These are phyloP conservation scores for Verticillium longisporum DNA, from an alignment of 2,329 filamentous ascomycete genomes.

Conservation along the genomic window DNA sequence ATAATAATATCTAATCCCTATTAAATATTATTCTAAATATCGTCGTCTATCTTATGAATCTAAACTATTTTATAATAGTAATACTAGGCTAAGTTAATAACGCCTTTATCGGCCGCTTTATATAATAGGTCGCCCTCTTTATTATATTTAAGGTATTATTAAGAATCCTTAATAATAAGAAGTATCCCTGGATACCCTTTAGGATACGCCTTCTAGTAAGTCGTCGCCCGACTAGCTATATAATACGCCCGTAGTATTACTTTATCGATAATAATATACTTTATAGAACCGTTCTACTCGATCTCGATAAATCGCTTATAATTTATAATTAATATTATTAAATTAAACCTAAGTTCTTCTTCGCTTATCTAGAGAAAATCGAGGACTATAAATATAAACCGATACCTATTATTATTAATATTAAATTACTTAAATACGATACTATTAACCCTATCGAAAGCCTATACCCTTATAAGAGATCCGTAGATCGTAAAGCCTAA, in stretches of 20 bases:
- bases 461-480: constrained; percentile 31
- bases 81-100: constrained; percentile 31
- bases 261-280: constrained; percentile 33
- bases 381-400: constrained; percentile 28
- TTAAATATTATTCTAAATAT: constrained; percentile 24
- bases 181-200: constrained; percentile 21
- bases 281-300: constrained; percentile 22
- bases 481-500: no score
- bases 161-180: constrained; percentile 40
- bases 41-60: constrained; percentile 23
- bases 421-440: constrained; percentile 33
- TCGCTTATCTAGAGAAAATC: constrained; percentile 33
- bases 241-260: constrained; percentile 24
- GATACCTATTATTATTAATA: constrained; percentile 30
- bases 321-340: constrained; percentile 26
- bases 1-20: constrained; percentile 21
- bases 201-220: constrained; percentile 34
- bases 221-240: constrained; percentile 32
- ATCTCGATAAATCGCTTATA: constrained; percentile 31
- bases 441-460: constrained; percentile 34
- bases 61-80: constrained; percentile 34
- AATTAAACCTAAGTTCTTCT: constrained; percentile 34
- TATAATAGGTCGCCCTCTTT: constrained; percentile 33
- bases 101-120: constrained; percentile 25
- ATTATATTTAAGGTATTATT: constrained; percentile 30